A percentile compares a stretch with the other conserved stretches of the same genome.
These are phyloP conservation scores for Lachancea meyersii DNA, from an alignment of 805 yeast genomes.

Conservation along the genomic window DNA sequence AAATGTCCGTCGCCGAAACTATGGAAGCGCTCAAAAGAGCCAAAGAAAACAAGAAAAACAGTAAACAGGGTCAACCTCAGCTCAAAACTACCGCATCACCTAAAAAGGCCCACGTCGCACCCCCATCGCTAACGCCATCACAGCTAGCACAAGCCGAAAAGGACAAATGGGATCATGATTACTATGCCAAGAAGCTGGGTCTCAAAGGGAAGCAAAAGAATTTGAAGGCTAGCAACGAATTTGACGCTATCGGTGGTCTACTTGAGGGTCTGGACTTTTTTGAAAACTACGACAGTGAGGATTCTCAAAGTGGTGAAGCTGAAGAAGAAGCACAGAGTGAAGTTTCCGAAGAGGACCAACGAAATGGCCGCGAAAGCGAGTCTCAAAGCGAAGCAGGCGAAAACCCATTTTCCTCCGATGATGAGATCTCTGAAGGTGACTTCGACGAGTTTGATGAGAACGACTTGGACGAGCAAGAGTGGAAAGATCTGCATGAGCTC, in stretches of 20 bases:
- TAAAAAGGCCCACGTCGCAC: neutral
- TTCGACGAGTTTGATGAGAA: conserved; percentile 40
- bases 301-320: conserved; percentile 14
- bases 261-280: conserved; percentile 56
- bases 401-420: conserved; percentile 37
- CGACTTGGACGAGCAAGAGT: conserved; percentile 34
- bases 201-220: conserved; percentile 49
- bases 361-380: conserved; percentile 22
- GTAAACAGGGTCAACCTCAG: too few relatives aligned
- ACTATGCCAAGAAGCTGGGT: conserved; percentile 78
- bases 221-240: conserved; percentile 46
- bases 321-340: conserved; percentile 14
- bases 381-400: conserved; percentile 24
- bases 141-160: conserved; percentile 45
- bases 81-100: conserved; percentile 33
- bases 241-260: conserved; percentile 76
- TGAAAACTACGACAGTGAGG: conserved; percentile 33
- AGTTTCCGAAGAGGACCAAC: conserved; percentile 26
- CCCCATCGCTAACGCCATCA: conserved; percentile 31
- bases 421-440: conserved; percentile 38
- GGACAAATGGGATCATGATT: conserved; percentile 75
- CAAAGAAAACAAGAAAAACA: conserved; percentile 2
- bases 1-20: conserved; percentile 35
- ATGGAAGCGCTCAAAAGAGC: conserved; percentile 37
- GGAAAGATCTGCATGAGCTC: conserved; percentile 27